A percentile compares a stretch with the other conserved stretches of the same genome.
Evolutionary conservation across 1,284 basidiomycete species (phyloP).

Genomic region (Amylostereum chailletii): DNA sequence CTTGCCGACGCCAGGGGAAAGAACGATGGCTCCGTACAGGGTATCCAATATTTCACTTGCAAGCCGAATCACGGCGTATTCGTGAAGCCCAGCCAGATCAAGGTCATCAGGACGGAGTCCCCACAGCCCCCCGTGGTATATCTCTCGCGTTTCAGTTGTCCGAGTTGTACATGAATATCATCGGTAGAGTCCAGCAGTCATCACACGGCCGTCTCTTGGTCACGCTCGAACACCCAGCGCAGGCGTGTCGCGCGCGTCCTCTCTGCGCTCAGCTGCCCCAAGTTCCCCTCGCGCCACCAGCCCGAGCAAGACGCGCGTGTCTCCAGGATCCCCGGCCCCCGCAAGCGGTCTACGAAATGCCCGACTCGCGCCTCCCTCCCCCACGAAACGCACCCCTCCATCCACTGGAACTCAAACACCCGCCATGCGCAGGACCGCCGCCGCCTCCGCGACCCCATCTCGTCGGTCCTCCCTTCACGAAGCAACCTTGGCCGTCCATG

Average conservation of each 20-base stretch:
- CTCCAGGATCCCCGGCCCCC: slow-evolving; percentile 17
- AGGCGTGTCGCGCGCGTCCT: slow-evolving; percentile 24
- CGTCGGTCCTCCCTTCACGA: slow-evolving; percentile 15
- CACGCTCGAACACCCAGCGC: slow-evolving; percentile 33
- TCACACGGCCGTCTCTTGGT: slow-evolving; percentile 19
- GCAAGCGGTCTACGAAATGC: slow-evolving; percentile 1
- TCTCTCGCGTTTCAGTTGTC: slow-evolving; percentile 2
- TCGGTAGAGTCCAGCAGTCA: slow-evolving; percentile 3
- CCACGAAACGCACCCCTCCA: slow-evolving; percentile 29
- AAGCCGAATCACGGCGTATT: slow-evolving; percentile 80
- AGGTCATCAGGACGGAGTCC: slow-evolving; percentile 38
- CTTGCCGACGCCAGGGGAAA: slow-evolving; percentile 81
- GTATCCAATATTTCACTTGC: slow-evolving; percentile 81
- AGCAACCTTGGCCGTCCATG: background rate
- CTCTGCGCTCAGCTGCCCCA: slow-evolving; percentile 25
- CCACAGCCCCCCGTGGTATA: slow-evolving; percentile 27
- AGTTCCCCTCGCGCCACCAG: slow-evolving; percentile 33
- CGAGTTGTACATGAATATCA: slow-evolving; percentile 8
- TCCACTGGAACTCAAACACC: slow-evolving; percentile 11
- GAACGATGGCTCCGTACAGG: slow-evolving; percentile 91
- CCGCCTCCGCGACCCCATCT: slow-evolving; percentile 17
- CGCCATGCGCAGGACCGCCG: slow-evolving; percentile 24
- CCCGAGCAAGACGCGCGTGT: slow-evolving; percentile 24
- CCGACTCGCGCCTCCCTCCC: slow-evolving; percentile 23
- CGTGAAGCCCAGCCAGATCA: slow-evolving; percentile 84